phyloP scores from a whole-genome alignment of 768 basidiomycete genomes.

The Panaeolus cyanescens region DNA sequence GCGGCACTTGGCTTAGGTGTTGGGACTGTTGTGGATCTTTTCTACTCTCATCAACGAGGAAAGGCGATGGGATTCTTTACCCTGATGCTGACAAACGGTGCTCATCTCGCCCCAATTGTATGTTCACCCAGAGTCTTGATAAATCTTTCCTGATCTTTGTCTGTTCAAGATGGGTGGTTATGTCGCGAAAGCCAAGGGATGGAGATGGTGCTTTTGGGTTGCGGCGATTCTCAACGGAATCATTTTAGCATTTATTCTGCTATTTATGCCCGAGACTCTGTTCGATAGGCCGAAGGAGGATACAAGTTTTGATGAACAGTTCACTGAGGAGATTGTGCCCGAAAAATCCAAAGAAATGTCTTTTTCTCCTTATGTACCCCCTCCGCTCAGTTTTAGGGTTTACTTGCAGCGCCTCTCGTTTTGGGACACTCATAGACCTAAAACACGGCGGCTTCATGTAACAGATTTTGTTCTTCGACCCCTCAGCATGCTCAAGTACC shows the following conservation, averaged over 20 bases:
- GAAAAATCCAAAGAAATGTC: neutral
- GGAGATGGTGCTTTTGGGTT: constrained; percentile 47
- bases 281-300: constrained; percentile 29
- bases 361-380: constrained; percentile 20
- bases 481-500: constrained; percentile 40
- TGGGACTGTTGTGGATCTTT: constrained; percentile 39
- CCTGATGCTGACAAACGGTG: constrained; percentile 41
- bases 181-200: constrained; percentile 36
- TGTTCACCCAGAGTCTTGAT: constrained; percentile 9
- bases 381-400: constrained; percentile 22
- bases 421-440: constrained; percentile 29
- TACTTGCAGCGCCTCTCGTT: constrained; percentile 32
- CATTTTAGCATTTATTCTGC: constrained; percentile 35
- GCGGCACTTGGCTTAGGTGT: constrained; percentile 39
- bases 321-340: neutral
- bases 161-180: constrained; percentile 34
- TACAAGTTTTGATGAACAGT: neutral
- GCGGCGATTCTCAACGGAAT: constrained; percentile 42
- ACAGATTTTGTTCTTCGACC: constrained; percentile 34
- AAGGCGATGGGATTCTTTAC: constrained; percentile 46
- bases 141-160: neutral
- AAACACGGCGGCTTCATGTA: constrained; percentile 24
- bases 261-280: constrained; percentile 44
- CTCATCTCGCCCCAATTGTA: constrained; percentile 42
- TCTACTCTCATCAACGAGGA: constrained; percentile 39